phyloP scores from a whole-genome alignment of 2,329 filamentous ascomycete genomes.

The Monilinia vaccinii-corymbosi region DNA sequence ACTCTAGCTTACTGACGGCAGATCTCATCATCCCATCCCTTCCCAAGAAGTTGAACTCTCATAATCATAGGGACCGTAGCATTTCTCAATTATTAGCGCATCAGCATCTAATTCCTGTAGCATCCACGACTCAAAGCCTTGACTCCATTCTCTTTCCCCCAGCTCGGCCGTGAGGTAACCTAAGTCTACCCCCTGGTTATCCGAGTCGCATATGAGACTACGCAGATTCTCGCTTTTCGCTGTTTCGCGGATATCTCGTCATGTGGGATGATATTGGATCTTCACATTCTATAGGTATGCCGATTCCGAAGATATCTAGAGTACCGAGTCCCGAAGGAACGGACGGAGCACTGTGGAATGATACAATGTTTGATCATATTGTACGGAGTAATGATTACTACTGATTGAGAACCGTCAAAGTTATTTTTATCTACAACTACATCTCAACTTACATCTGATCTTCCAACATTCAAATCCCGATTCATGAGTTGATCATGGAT shows the following conservation, averaged over 20 bases:
- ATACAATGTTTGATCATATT: no score
- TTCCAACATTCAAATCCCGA: not conserved
- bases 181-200: not conserved
- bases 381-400: no score
- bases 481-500: not conserved
- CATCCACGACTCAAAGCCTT: not conserved
- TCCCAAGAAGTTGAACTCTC: not conserved
- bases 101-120: not conserved
- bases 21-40: not conserved
- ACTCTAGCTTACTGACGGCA: not conserved
- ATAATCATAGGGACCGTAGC: not conserved
- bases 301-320: not conserved
- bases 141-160: not conserved
- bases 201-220: not conserved
- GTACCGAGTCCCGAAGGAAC: not conserved
- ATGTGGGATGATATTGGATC: not conserved
- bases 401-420: not conserved
- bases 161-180: not conserved
- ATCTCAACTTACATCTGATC: no score
- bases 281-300: not conserved
- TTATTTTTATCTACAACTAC: not conserved
- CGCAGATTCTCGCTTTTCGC: not conserved
- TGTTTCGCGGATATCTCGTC: not conserved
- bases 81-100: not conserved
- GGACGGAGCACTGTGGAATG: no score